phyloP scores from a whole-genome alignment of 1,284 basidiomycete species.

The Cutaneotrichosporon mucoides region DNA sequence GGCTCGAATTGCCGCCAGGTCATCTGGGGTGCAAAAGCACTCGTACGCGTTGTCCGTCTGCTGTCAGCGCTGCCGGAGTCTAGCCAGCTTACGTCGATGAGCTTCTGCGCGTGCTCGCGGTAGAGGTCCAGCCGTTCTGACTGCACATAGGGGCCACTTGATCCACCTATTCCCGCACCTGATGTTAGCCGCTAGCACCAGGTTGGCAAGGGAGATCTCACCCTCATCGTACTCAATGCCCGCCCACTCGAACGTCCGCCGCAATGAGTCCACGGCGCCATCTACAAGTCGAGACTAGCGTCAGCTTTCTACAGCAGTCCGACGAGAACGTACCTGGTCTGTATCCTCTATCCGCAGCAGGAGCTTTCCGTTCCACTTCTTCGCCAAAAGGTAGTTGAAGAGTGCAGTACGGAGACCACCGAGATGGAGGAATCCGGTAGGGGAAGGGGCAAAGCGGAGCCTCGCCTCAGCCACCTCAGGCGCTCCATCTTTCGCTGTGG shows the following conservation, averaged over 20 bases:
- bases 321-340: conserved; percentile 60
- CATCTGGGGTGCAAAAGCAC: conserved; percentile 81
- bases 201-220: conserved; percentile 44
- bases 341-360: conserved; percentile 93
- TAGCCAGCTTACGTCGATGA: conserved; percentile 62
- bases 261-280: conserved; percentile 76
- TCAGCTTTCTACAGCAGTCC: not conserved
- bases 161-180: conserved; percentile 1
- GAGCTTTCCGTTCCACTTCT: conserved; percentile 75
- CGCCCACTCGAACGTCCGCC: conserved; percentile 80
- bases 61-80: not conserved
- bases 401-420: conserved; percentile 94
- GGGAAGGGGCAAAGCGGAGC: conserved; percentile 92
- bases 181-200: not conserved
- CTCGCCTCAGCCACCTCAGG: conserved; percentile 23
- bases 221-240: conserved; percentile 89
- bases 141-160: conserved; percentile 50
- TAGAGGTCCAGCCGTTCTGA: conserved; percentile 87
- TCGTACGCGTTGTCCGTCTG: conserved; percentile 85
- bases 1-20: conserved; percentile 63
- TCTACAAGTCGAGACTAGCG: conserved; percentile 69
- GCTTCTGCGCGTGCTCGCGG: conserved; percentile 63
- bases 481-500: not conserved
- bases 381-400: conserved; percentile 84
- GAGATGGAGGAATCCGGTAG: conserved; percentile 89